These are phyloP conservation scores for Ambrosiella xylebori DNA, from an alignment of 2,329 filamentous ascomycete genomes.

Conservation along the genomic window DNA sequence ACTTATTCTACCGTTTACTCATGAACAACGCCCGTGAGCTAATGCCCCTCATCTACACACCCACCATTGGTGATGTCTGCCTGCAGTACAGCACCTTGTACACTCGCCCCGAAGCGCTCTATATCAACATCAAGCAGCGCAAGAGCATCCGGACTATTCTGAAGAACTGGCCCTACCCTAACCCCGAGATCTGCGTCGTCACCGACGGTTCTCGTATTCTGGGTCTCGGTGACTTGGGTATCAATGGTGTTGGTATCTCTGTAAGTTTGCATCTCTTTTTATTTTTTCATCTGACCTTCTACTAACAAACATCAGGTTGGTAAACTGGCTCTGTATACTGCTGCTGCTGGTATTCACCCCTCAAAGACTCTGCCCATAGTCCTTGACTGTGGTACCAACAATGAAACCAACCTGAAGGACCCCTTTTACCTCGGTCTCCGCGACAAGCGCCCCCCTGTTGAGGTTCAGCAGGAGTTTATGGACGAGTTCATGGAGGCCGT, in stretches of 20 bases:
- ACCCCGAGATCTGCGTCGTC: slow-evolving; percentile 90
- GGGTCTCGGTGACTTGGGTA: slow-evolving; percentile 82
- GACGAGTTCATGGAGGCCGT: slow-evolving; percentile 94
- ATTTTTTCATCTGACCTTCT: not conserved
- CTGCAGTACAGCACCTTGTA: slow-evolving; percentile 92
- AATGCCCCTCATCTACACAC: slow-evolving; percentile 74
- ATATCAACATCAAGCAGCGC: slow-evolving; percentile 88
- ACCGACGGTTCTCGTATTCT: slow-evolving; percentile 89
- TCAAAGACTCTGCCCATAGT: slow-evolving; percentile 61
- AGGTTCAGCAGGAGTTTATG: slow-evolving; percentile 78
- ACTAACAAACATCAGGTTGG: slow-evolving; percentile 42
- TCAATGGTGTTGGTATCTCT: slow-evolving; percentile 96
- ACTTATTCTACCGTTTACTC: slow-evolving; percentile 69
- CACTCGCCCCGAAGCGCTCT: slow-evolving; percentile 85
- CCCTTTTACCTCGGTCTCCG: slow-evolving; percentile 80
- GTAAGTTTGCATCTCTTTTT: slow-evolving; percentile 29
- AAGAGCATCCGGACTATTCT: slow-evolving; percentile 80
- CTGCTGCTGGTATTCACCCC: slow-evolving; percentile 86
- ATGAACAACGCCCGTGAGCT: slow-evolving; percentile 62
- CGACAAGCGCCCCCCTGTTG: slow-evolving; percentile 58
- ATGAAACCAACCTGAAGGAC: slow-evolving; percentile 48
- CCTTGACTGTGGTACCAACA: slow-evolving; percentile 48
- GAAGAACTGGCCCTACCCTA: slow-evolving; percentile 75
- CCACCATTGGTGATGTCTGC: slow-evolving; percentile 89
- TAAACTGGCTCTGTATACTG: slow-evolving; percentile 89